A percentile compares a stretch with the other conserved stretches of the same genome.
Evolutionary conservation across 2,329 filamentous ascomycete species (phyloP).

Genomic region (Esteya vermicola): DNA sequence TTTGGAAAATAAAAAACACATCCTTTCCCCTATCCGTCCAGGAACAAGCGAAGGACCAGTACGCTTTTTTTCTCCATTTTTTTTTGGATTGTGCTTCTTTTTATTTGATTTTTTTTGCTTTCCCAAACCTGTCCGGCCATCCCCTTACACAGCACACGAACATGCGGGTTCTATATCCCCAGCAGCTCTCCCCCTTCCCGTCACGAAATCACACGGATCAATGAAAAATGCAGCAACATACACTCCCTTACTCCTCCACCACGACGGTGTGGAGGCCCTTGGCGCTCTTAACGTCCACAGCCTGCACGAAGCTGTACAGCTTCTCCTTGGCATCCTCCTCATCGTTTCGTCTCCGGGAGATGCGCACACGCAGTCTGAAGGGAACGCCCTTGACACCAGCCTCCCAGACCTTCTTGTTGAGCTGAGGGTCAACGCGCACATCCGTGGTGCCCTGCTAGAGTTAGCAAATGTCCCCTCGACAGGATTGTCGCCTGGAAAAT

Average conservation of each 20-base stretch:
- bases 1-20: slow-evolving; percentile 19
- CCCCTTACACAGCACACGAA: no score
- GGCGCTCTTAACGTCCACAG: slow-evolving; percentile 97
- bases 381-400: slow-evolving; percentile 96
- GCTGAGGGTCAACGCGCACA: slow-evolving; percentile 93
- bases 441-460: slow-evolving; percentile 71
- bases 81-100: slow-evolving; percentile 11
- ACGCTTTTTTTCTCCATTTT: slow-evolving; percentile 1
- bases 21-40: neutral
- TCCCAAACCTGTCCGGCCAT: no score
- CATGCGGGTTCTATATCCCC: no score
- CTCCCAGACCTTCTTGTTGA: slow-evolving; percentile 99
- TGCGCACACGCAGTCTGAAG: slow-evolving; percentile 93
- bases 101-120: slow-evolving; percentile 14
- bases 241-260: slow-evolving; percentile 53
- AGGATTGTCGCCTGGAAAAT: neutral
- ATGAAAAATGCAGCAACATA: neutral
- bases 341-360: slow-evolving; percentile 99
- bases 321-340: slow-evolving; percentile 99
- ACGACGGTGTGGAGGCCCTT: slow-evolving; percentile 92
- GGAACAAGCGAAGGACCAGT: neutral
- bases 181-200: no score
- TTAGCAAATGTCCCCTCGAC: neutral
- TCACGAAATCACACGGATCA: neutral
- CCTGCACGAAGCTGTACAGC: slow-evolving; percentile 99